Evolutionary conservation across 805 yeast genomes (phyloP), one percentile per base, ranked within the genome.

Genomic region (Lipomyces orientalis): DNA sequence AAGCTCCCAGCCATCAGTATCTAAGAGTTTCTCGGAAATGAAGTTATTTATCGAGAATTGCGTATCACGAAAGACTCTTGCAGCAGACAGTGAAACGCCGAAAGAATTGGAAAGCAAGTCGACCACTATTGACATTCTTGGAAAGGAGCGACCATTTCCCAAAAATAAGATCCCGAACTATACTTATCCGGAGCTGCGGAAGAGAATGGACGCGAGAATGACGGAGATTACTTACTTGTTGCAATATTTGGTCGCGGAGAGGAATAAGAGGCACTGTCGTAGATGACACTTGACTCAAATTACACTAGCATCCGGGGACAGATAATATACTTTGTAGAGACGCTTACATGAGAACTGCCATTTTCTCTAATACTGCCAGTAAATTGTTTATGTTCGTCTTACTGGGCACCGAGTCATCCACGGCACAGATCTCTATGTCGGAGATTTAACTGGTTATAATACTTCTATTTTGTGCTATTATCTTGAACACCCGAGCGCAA

Each of bases 131-230:
- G 43, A 49, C 25, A 35, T 64, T 39, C 37, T 22, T 2, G 71
- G 71, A 12, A 39, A 43, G 2, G 71, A 62, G 54, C 33, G 43
- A 3, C 64, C 66, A 37, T 51, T 67, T 8, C 54, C n/a, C n/a
- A 64, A 65, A 6, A 34, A 35, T 1, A 31, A 51, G 33, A 37
- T 62, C 6, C 66, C 66, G 22, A 16, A 35, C 14, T 49, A 55
- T 12, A 54, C 69, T 19, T 46, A 52, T 29, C 62, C 39, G 16
- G 62, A 65, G 55, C 25, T 67, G 54, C 12, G 62, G 37, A 58
- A 61, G 56, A 60, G 60, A 51, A 61, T 67, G 65, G 61, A 55
- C 4, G 58, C 55, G n/a, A 54, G 71, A 16, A 59, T 61, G 10
- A 29, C 46, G 16, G 71, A 67, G 54, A 35, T 67, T 8, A 25